phyloP scores from a whole-genome alignment of 2,329 filamentous ascomycete genomes.

The Monosporascus sp. region DNA sequence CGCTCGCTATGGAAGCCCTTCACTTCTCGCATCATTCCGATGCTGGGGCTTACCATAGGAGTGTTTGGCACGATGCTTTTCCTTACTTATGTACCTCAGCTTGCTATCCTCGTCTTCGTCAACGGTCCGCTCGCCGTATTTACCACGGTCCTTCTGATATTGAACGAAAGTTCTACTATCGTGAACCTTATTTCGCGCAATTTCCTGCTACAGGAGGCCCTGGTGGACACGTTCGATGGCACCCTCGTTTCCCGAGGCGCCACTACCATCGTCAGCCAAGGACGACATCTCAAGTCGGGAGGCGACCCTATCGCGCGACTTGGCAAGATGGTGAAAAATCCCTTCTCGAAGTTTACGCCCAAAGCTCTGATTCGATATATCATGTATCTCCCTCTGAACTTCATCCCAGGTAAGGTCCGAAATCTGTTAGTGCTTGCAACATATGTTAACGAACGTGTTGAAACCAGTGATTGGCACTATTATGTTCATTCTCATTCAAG shows the following conservation, averaged over 20 bases:
- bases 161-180: constrained; percentile 56
- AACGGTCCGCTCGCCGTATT: constrained; percentile 78
- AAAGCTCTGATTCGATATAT: constrained; percentile 70
- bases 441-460: background rate
- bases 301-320: constrained; percentile 51
- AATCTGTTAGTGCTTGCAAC: background rate
- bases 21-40: constrained; percentile 50
- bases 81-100: constrained; percentile 81
- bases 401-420: constrained; percentile 58
- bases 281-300: constrained; percentile 65
- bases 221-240: constrained; percentile 87
- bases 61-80: constrained; percentile 80
- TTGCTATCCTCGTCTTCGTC: constrained; percentile 75
- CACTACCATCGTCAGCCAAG: constrained; percentile 62
- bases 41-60: constrained; percentile 63
- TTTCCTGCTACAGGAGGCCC: constrained; percentile 74
- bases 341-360: constrained; percentile 51
- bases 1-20: constrained; percentile 55
- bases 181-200: constrained; percentile 55
- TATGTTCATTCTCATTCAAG: constrained; percentile 74
- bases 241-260: constrained; percentile 49
- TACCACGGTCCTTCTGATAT: constrained; percentile 63
- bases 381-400: constrained; percentile 86
- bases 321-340: constrained; percentile 52
- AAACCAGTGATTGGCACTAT: constrained; percentile 68